Base-by-base conservation (phyloP, 179 eudicot species). In the Carnegiea gigantea region DNA sequence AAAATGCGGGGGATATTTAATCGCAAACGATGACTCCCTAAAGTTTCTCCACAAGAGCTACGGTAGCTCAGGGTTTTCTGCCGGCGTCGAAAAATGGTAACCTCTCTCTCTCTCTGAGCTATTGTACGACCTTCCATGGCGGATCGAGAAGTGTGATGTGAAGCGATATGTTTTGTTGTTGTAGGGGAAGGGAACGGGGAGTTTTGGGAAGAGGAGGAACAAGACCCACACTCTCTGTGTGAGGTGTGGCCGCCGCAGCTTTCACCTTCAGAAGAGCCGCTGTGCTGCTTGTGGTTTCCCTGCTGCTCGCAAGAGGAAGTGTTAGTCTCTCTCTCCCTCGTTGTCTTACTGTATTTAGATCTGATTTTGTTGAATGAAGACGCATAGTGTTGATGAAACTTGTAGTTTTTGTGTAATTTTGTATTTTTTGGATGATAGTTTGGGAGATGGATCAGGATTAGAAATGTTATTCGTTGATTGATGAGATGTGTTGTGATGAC, bases 191-290 rank as follows among this genome's bases (percentile, higher is more conserved):
- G 98, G 98, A 81, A 94, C 98, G 23, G 98, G 97, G 8, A 93
- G 97, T 80, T 94, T 94, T 74, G 98, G 97, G 65, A 92, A 93
- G 92, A 90, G 98, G 88, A 94, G 95, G 89, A 94, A 94, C 92
- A 94, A 92, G 92, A 94, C 97, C 1, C 98, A 94, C 91, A 94
- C 98, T 0, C 88, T 94, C 30, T 94, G 98, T 83, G 93, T 92
- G 70, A 82, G 97, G 70, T 93, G 97, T 67, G 97, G 95, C 26
- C 95, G 95, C 71, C 89, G 97, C 40, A 93, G 97, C 78, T 93
- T 93, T 65, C 97, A 93, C 59, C 89, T 93, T 71, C 97, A 93
- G 91, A 94, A 93, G 92, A 90, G 94, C 72, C 92, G 95, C 5
- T 92, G 94, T 77, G 71, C 93, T 43, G 93, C 91, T 60, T 93